These are phyloP conservation scores for Hymenoscyphus scutula DNA, from an alignment of 2,329 filamentous ascomycete species.

Conservation along the genomic window DNA sequence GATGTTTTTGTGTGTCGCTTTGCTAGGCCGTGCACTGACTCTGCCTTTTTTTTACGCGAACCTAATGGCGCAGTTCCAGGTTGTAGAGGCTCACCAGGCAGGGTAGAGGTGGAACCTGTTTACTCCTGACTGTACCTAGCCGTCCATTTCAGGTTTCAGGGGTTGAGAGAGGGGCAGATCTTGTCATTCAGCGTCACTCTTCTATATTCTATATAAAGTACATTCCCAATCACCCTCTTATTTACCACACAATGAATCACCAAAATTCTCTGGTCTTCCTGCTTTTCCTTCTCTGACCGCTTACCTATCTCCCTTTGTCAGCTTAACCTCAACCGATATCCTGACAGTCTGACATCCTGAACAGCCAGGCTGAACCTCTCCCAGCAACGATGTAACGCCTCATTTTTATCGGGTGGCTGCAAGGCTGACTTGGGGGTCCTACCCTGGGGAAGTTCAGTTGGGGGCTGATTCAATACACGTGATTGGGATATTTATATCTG, in stretches of 20 bases:
- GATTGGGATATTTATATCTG: neutral
- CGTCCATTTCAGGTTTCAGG: neutral
- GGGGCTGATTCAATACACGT: neutral
- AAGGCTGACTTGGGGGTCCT: slow-evolving; percentile 9
- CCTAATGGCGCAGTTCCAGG: too few relatives aligned
- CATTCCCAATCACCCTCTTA: neutral
- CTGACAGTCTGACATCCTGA: neutral
- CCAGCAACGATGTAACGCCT: neutral
- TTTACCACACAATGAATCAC: neutral
- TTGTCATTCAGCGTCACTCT: neutral
- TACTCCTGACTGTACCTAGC: too few relatives aligned
- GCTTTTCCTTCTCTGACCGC: neutral
- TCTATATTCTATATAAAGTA: too few relatives aligned
- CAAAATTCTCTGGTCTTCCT: neutral
- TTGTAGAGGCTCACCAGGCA: neutral
- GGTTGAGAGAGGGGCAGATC: neutral
- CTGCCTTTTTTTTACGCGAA: neutral
- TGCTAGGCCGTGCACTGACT: neutral
- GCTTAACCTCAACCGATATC: neutral
- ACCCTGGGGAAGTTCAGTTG: neutral
- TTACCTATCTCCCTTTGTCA: slow-evolving; percentile 9
- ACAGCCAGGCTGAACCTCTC: neutral
- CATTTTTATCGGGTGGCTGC: neutral
- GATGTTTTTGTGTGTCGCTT: slow-evolving; percentile 8
- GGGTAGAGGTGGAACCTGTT: neutral